A percentile compares a stretch with the other conserved stretches of the same genome.
Conservation (phyloP, 495 filamentous ascomycete species). For the Talaromyces adpressus region DNA sequence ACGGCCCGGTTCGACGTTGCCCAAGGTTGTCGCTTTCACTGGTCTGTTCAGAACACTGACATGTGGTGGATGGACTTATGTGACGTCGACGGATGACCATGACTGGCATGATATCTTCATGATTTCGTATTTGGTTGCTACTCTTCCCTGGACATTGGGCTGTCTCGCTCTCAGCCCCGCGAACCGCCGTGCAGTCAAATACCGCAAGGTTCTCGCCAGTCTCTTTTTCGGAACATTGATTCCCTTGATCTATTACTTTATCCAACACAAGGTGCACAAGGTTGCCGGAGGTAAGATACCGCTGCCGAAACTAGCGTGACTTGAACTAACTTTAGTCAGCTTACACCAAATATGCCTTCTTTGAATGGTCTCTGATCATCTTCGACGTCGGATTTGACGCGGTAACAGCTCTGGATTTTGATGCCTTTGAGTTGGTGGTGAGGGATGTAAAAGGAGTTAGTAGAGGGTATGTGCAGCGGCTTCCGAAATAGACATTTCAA, state of each 20-base stretch:
- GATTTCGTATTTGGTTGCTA: slow-evolving; percentile 95
- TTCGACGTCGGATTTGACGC: slow-evolving; percentile 97
- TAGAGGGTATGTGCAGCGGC: slow-evolving; percentile 99
- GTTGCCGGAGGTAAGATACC: slow-evolving; percentile 72
- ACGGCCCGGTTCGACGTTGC: slow-evolving; percentile 62
- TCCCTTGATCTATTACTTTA: slow-evolving; percentile 92
- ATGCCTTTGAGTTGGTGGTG: slow-evolving; percentile 79
- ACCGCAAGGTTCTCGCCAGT: slow-evolving; percentile 75
- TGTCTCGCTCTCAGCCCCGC: slow-evolving; percentile 84
- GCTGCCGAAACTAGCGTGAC: neutral
- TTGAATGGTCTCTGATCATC: slow-evolving; percentile 92
- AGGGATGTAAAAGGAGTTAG: slow-evolving; percentile 83
- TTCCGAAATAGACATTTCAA: slow-evolving; percentile 71
- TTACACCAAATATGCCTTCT: slow-evolving; percentile 97
- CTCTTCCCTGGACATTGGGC: slow-evolving; percentile 90
- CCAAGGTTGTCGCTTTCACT: slow-evolving; percentile 72
- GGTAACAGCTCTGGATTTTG: slow-evolving; percentile 92
- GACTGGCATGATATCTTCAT: slow-evolving; percentile 99
- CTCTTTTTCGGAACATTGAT: slow-evolving; percentile 88
- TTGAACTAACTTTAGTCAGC: slow-evolving; percentile 41
- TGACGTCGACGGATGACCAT: slow-evolving; percentile 97
- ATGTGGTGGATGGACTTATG: slow-evolving; percentile 98
- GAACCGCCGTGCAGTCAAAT: slow-evolving; percentile 78
- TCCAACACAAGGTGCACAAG: slow-evolving; percentile 97
- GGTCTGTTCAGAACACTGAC: slow-evolving; percentile 87